Evolutionary conservation across 2,329 filamentous ascomycete genomes (phyloP).

Genomic region (Fonsecaea erecta): DNA sequence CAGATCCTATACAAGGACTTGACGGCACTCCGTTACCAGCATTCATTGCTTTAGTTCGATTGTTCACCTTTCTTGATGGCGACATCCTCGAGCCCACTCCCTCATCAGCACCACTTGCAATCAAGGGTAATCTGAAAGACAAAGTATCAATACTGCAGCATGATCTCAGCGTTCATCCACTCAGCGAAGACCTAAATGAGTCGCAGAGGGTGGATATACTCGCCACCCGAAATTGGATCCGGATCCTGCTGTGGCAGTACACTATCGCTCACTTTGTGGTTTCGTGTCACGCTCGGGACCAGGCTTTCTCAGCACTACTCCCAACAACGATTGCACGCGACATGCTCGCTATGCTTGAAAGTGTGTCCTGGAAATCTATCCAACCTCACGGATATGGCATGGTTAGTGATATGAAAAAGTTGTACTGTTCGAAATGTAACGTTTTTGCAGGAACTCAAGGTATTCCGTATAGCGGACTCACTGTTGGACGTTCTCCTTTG

Average conservation of each 20-base stretch:
- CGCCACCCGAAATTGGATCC: slow-evolving; percentile 16
- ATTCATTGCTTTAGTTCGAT: slow-evolving; percentile 7
- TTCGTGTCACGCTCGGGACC: slow-evolving; percentile 9
- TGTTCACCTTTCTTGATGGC: slow-evolving; percentile 18
- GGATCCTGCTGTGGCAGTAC: slow-evolving; percentile 19
- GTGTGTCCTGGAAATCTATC: slow-evolving; percentile 12
- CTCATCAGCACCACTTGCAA: neutral
- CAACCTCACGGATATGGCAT: slow-evolving; percentile 19
- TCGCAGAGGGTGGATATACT: slow-evolving; percentile 16
- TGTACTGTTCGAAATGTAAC: neutral
- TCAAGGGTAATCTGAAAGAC: neutral
- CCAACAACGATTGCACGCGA: slow-evolving; percentile 11
- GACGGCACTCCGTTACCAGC: slow-evolving; percentile 10
- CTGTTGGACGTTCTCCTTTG: slow-evolving; percentile 17
- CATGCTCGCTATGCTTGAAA: slow-evolving; percentile 7
- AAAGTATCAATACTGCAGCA: slow-evolving; percentile 1
- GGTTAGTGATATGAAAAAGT: neutral
- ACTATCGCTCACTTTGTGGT: slow-evolving; percentile 14
- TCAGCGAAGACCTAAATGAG: slow-evolving; percentile 2
- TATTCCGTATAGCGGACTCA: slow-evolving; percentile 14
- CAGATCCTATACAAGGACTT: slow-evolving; percentile 1
- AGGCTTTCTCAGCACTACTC: slow-evolving; percentile 15
- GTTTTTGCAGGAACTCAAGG: slow-evolving; percentile 18
- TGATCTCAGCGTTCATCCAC: neutral
- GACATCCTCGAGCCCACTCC: slow-evolving; percentile 1